Evolutionary conservation across 1,284 basidiomycete species (phyloP).

Genomic region (Singerocomus rubriflavus): DNA sequence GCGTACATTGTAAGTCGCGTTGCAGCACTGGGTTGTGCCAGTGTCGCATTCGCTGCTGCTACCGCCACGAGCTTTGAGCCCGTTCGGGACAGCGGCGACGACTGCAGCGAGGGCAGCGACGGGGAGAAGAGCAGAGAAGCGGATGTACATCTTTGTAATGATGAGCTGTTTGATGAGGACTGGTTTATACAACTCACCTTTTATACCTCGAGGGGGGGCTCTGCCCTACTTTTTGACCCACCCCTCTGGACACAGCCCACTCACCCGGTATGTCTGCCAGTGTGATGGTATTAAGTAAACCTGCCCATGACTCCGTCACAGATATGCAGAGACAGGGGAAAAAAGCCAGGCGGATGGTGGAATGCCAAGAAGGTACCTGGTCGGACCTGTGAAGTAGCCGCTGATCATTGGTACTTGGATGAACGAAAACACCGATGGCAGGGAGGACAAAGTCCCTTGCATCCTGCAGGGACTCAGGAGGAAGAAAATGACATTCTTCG

Average conservation of each 20-base stretch:
- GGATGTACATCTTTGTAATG: not conserved
- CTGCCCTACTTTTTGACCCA: no score
- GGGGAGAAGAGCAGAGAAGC: not conserved
- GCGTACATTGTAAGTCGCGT: not conserved
- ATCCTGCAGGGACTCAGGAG: not conserved
- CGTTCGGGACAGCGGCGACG: not conserved
- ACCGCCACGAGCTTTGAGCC: not conserved
- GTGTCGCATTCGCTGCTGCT: constrained; percentile 2
- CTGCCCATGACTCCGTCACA: not conserved
- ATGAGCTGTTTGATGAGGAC: not conserved
- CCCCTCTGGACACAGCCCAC: no score
- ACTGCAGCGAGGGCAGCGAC: not conserved
- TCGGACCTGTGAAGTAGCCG: not conserved
- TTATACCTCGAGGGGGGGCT: not conserved
- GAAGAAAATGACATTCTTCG: not conserved
- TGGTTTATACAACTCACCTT: not conserved
- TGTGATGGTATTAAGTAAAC: not conserved
- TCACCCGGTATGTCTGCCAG: no score
- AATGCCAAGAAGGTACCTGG: not conserved
- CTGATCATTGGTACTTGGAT: not conserved
- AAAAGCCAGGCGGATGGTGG: not conserved
- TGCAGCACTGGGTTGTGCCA: constrained; percentile 10
- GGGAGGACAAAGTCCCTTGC: not conserved
- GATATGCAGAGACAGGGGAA: not conserved
- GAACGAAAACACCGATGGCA: not conserved